Percentiles rank a stretch among this genome's conserved stretches.
phyloP scores from a whole-genome alignment of 1,284 basidiomycete genomes.

The Irpex rosettiformis region DNA sequence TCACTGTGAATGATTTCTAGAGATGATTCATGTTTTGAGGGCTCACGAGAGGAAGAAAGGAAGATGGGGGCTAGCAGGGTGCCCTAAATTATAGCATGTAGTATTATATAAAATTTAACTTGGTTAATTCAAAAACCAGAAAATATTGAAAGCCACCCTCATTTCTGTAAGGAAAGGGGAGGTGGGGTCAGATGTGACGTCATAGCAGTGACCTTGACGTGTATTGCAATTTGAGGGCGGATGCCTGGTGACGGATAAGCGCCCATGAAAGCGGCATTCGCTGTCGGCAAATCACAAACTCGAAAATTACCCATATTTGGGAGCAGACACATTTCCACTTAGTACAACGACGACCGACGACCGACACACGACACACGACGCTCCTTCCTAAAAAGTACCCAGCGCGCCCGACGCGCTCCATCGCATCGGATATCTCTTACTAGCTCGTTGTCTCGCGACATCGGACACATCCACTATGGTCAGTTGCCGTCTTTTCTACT shows the following conservation, averaged over 20 bases:
- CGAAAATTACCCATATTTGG: conserved; percentile 4
- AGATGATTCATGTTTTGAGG: not conserved
- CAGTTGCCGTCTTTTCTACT: not conserved
- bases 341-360: conserved; percentile 1
- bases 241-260: not conserved
- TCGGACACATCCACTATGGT: conserved; percentile 3
- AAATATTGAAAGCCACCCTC: not conserved
- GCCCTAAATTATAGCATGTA: not conserved
- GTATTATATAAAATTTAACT: not conserved
- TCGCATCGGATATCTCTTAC: not conserved
- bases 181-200: not conserved
- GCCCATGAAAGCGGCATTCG: not conserved
- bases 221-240: not conserved
- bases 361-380: conserved; percentile 2
- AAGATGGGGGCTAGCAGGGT: not conserved
- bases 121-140: not conserved
- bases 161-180: not conserved
- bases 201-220: not conserved
- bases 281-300: not conserved
- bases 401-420: not conserved
- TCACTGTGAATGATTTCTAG: not conserved
- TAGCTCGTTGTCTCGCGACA: not conserved
- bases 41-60: not conserved
- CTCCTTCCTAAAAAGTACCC: not conserved
- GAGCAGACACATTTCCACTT: not conserved